Conservation (phyloP, 805 yeast genomes). For the Brettanomyces naardenensis region DNA sequence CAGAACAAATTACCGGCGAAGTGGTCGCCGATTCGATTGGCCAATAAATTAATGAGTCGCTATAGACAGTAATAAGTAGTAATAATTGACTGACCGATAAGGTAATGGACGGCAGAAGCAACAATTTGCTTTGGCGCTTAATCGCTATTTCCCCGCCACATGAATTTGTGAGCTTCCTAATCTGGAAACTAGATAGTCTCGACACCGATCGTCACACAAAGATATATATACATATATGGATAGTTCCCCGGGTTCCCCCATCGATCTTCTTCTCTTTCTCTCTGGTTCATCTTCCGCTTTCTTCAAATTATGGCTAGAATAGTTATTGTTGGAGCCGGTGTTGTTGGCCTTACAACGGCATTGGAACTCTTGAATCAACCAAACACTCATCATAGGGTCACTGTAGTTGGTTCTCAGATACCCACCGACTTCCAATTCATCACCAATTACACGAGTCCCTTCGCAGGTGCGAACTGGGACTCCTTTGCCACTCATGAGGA, state of each 20-base stretch:
- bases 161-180: no score
- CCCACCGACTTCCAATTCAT: conserved; percentile 49
- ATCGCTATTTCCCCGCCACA: no score
- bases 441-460: conserved; percentile 50
- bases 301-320: conserved; percentile 16
- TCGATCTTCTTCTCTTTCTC: not conserved
- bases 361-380: conserved; percentile 27
- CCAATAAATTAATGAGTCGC: no score
- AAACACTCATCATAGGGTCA: conserved; percentile 30
- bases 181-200: no score
- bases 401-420: conserved; percentile 35
- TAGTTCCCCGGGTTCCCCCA: not conserved
- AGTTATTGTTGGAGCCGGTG: conserved; percentile 36
- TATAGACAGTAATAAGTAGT: no score
- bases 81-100: no score
- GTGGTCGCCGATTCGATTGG: no score
- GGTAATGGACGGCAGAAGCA: no score
- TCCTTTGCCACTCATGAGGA: conserved; percentile 45
- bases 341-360: conserved; percentile 50
- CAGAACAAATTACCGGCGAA: no score
- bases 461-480: conserved; percentile 69
- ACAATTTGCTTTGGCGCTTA: no score
- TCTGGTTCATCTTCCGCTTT: not conserved
- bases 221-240: not conserved
- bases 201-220: no score